Conservation (phyloP, 306 rosid species). For the Gastrolobium bilobum region DNA sequence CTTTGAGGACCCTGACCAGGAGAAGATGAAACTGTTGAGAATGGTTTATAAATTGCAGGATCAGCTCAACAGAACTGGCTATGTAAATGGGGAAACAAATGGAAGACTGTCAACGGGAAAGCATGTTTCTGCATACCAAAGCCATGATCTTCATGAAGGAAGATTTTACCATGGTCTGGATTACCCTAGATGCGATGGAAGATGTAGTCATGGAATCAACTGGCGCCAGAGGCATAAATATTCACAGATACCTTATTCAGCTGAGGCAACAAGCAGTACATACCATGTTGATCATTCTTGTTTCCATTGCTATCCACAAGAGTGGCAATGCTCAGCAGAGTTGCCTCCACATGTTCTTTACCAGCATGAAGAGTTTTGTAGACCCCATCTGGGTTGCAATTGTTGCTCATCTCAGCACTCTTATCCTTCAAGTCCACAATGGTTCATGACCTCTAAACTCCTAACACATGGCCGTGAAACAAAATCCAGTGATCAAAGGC, state of each 20-base stretch:
- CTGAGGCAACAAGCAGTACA: slow-evolving; percentile 63
- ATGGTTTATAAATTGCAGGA: slow-evolving; percentile 83
- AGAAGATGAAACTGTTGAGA: slow-evolving; percentile 74
- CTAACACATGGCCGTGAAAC: slow-evolving; percentile 54
- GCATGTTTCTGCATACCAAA: slow-evolving; percentile 49
- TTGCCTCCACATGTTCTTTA: slow-evolving; percentile 59
- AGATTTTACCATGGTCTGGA: slow-evolving; percentile 57
- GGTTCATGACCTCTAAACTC: slow-evolving; percentile 52
- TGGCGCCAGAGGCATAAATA: slow-evolving; percentile 50
- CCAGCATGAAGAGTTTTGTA: slow-evolving; percentile 51
- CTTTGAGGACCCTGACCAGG: slow-evolving; percentile 66
- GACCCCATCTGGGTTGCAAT: slow-evolving; percentile 56
- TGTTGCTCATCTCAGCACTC: slow-evolving; percentile 57
- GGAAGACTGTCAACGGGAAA: slow-evolving; percentile 54
- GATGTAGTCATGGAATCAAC: slow-evolving; percentile 57
- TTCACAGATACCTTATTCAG: slow-evolving; percentile 56
- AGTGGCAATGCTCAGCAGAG: slow-evolving; percentile 64
- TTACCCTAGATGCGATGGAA: slow-evolving; percentile 53
- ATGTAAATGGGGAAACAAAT: slow-evolving; percentile 48
- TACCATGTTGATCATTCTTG: slow-evolving; percentile 61
- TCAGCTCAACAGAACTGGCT: slow-evolving; percentile 63
- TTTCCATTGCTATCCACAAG: slow-evolving; percentile 60
- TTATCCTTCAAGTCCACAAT: slow-evolving; percentile 65
- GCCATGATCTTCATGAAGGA: slow-evolving; percentile 56
- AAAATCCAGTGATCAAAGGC: slow-evolving; percentile 62